Evolutionary conservation across 2,329 filamentous ascomycete species (phyloP), one percentile per base, ranked within the genome.

Genomic region (Leptodontidium sp.): DNA sequence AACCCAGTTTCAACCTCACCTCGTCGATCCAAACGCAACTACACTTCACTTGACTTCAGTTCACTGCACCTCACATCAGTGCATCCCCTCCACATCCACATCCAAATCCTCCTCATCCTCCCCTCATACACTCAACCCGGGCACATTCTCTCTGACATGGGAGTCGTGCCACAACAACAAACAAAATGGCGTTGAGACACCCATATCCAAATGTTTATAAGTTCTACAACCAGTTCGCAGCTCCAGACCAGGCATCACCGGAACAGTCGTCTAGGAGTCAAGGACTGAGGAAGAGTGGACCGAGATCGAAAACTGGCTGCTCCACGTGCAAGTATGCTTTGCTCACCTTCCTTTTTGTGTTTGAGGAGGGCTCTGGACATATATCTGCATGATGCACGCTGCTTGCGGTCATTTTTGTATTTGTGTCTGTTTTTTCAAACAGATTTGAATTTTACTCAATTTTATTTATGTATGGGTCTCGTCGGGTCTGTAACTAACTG

Each of bases 191-290:
- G 65, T 71, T 76, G 70, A 73, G 72, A 70, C 75, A 76, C 70
- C 76, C 76, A n/a, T 76, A 74, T 64, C 76, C 76, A 32, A 78
- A 78, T 68, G 76, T 78, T 50, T 78, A 78, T 71, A 78, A 77
- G 70, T 78, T 77, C 72, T 77, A 75, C 71, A 78, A 78, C 64
- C 76, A 78, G 62, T 77, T 78, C 67, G 72, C 75, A 15, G 75
- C 74, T 50, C 76, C 76, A 38, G 73, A 76, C 61, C 75, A 77
- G 67, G 72, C 73, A 24, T 76, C 75, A 40, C 75, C 76, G 35
- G 76, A 78, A 59, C 74, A 76, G 55, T 75, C 72, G 17, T 78
- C 75, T 4, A 71, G 76, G 65, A 78, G 75, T 68, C 76, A 78
- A 71, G 76, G 76, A 32, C 74, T 78, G 14, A 74, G 76, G 62